phyloP scores from a whole-genome alignment of 345 rosid genomes.

The Melastoma malabathricum region DNA sequence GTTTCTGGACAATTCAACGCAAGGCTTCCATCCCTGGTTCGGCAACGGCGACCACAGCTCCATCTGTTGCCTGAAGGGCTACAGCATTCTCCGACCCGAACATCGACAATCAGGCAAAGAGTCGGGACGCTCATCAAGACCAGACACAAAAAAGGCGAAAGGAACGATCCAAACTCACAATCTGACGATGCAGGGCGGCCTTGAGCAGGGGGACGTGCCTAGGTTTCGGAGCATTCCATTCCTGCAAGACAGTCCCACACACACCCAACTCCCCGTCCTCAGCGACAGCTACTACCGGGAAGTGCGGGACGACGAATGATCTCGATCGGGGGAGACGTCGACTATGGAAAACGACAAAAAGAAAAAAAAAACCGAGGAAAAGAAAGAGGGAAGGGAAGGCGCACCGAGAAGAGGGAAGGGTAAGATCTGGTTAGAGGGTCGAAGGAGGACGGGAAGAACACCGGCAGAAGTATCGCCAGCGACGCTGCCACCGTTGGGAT shows the following conservation, averaged over 20 bases:
- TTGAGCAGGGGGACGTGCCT: slow-evolving; percentile 46
- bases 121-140: no score
- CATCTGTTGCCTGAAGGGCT: slow-evolving; percentile 49
- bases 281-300: no score
- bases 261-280: no score
- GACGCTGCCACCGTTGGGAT: slow-evolving; percentile 16
- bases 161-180: slow-evolving; percentile 28
- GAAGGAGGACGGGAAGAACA: slow-evolving; percentile 45
- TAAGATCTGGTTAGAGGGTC: slow-evolving; percentile 54
- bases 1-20: slow-evolving; percentile 18
- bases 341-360: no score
- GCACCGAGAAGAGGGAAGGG: slow-evolving; percentile 71
- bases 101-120: no score
- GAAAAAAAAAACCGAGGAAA: no score
- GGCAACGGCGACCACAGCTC: slow-evolving; percentile 86
- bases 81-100: slow-evolving; percentile 1
- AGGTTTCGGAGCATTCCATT: slow-evolving; percentile 91
- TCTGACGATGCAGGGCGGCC: slow-evolving; percentile 45
- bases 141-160: no score
- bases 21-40: slow-evolving; percentile 74
- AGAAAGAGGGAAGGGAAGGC: slow-evolving; percentile 7
- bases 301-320: no score
- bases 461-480: slow-evolving; percentile 40
- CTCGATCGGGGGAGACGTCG: no score
- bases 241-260: slow-evolving; percentile 25